Conservation (phyloP, 805 yeast species). For the Ogataea trehalophila region DNA sequence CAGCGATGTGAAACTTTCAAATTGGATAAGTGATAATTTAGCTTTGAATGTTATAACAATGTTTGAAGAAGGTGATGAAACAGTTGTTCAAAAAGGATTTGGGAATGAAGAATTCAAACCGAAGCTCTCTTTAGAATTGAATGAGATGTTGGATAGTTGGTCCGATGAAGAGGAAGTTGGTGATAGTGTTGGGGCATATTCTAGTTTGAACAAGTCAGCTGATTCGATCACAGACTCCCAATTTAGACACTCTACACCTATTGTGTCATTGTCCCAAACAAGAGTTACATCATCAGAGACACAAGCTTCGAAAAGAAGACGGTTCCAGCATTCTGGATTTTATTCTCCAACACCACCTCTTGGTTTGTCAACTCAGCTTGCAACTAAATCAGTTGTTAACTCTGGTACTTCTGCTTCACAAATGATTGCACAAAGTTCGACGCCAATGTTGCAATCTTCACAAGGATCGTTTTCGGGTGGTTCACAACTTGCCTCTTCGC, state of each 20-base stretch:
- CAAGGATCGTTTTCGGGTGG: not conserved
- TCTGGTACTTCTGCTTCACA: not conserved
- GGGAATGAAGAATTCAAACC: constrained; percentile 1
- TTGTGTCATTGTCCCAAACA: not conserved
- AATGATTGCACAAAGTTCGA: not conserved
- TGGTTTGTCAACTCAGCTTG: not conserved
- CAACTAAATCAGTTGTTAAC: not conserved
- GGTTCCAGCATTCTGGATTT: not conserved
- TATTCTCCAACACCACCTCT: not conserved
- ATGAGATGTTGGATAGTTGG: constrained; percentile 16
- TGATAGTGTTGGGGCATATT: not conserved
- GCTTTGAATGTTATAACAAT: constrained; percentile 10
- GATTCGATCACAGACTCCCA: too few species aligned
- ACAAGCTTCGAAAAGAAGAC: not conserved
- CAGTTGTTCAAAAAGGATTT: not conserved
- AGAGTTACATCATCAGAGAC: not conserved
- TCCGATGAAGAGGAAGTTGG: constrained; percentile 7
- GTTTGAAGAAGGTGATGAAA: not conserved
- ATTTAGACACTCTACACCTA: too few species aligned
- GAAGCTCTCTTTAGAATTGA: constrained; percentile 6
- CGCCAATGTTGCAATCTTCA: not conserved
- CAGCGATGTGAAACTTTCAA: not conserved
- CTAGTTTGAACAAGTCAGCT: not conserved
- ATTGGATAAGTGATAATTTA: constrained; percentile 5
- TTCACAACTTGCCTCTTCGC: constrained; percentile 4